Evolutionary conservation across 495 filamentous ascomycete species (phyloP), one percentile per base, ranked within the genome.

Genomic region (Acidomyces sp.): DNA sequence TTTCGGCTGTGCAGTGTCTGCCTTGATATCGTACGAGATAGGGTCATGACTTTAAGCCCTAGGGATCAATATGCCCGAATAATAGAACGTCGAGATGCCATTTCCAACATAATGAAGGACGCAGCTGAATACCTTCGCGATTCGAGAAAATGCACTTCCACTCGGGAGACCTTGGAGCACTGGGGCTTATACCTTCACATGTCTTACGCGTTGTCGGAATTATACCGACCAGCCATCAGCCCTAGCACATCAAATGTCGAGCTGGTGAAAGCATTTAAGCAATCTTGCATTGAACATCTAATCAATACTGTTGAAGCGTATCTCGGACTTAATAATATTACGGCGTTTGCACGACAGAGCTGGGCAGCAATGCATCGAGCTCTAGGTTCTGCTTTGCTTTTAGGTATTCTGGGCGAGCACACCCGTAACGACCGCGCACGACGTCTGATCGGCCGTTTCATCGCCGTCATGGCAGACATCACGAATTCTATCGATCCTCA

Each of bases 311-410:
- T 81, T 1, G 68, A 75, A 45, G 77, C 78, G 59, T 81, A 79
- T 54, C 60, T 78, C 5, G 72, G 75, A 10, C 72, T 81, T 62
- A 74, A 77, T 45, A 74, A 77, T 47, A 60, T 78, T 42, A 77
- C 74, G 4, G 64, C 75, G 1, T 75, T 75, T 31, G 74, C 75
- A 0, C 72, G 71, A 5, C 67, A 75, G 16, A 77, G 72, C 11
- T 81, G 77, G 77, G 72, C 74, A 4, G 72, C 78, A 32, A 70
- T 74, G 0, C 77, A 78, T 41, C 73, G 78, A 37, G 72, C 72
- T 6, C 62, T 81, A 15, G 74, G 71, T 23, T 78, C 74, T 2
- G 77, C 75, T 2, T 65, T 81, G 2, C 62, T 81, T 1, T 66
- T 81, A 2, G 77, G 74, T 1, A 75, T 81, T 24, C 49, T 79